phyloP scores from a whole-genome alignment of 78 protist species.

The Mantamonas sphyraenae region DNA sequence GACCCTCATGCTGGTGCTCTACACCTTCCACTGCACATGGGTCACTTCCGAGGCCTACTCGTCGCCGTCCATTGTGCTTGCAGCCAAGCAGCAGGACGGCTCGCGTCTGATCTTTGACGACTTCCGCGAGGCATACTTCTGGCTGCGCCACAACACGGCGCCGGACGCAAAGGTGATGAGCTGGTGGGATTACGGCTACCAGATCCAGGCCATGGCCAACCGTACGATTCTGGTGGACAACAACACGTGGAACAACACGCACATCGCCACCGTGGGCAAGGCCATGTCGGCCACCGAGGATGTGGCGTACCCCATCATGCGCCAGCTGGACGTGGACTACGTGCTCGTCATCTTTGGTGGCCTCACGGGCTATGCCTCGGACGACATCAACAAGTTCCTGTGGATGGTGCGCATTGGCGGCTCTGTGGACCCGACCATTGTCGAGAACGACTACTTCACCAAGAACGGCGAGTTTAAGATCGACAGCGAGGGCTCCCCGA shows the following conservation, averaged over 20 bases:
- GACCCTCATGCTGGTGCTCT: slow-evolving; percentile 61
- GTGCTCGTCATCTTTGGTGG: slow-evolving; percentile 96
- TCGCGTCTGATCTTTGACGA: slow-evolving; percentile 86
- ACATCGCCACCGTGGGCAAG: slow-evolving; percentile 91
- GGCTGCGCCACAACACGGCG: slow-evolving; percentile 95
- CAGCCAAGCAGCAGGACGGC: slow-evolving; percentile 70
- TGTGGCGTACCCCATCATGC: slow-evolving; percentile 64
- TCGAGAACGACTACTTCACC: slow-evolving; percentile 72
- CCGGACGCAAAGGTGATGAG: slow-evolving; percentile 85
- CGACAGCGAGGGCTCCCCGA: slow-evolving; percentile 49
- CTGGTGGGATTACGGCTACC: slow-evolving; percentile 99
- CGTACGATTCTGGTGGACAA: slow-evolving; percentile 96
- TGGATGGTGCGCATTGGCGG: slow-evolving; percentile 80
- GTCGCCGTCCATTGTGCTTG: slow-evolving; percentile 92
- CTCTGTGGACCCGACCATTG: slow-evolving; percentile 18
- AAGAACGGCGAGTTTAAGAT: slow-evolving; percentile 63
- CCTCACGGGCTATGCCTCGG: slow-evolving; percentile 86
- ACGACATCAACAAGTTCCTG: slow-evolving; percentile 94
- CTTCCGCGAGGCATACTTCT: slow-evolving; percentile 97
- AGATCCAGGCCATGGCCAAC: slow-evolving; percentile 93
- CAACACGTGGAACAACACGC: slow-evolving; percentile 99
- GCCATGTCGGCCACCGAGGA: slow-evolving; percentile 85
- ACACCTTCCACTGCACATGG: slow-evolving; percentile 90
- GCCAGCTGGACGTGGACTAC: slow-evolving; percentile 91
- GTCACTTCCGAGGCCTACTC: slow-evolving; percentile 92